A percentile compares a stretch with the other conserved stretches of the same genome.
These are phyloP conservation scores for Debaryomyces psychrophilus DNA, from an alignment of 1,139 yeast genomes.

Conservation along the genomic window DNA sequence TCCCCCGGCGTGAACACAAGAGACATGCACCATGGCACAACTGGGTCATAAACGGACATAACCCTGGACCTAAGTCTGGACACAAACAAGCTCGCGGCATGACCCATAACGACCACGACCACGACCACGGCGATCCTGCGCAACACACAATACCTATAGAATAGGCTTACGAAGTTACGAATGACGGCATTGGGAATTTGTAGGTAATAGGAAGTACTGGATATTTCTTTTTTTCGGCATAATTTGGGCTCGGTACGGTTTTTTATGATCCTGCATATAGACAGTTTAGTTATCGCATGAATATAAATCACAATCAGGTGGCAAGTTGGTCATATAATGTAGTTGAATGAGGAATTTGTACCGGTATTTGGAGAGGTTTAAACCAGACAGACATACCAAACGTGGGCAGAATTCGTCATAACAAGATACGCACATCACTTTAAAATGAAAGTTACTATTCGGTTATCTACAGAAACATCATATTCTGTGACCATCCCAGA, in stretches of 20 bases:
- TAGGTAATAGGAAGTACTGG: constrained; percentile 3
- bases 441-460: constrained; percentile 43
- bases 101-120: background rate
- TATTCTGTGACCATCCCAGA: constrained; percentile 51
- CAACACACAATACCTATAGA: background rate
- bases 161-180: constrained; percentile 6
- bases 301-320: constrained; percentile 9
- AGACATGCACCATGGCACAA: too few relatives aligned
- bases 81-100: background rate
- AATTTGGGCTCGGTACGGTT: background rate
- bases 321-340: constrained; percentile 1
- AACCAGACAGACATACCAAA: background rate
- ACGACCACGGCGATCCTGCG: background rate
- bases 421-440: background rate
- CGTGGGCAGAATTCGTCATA: background rate
- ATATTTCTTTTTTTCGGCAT: constrained; percentile 2
- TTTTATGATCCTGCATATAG: constrained; percentile 1
- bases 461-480: constrained; percentile 47
- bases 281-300: constrained; percentile 5
- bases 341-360: background rate
- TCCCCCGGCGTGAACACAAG: background rate
- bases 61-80: background rate
- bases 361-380: background rate
- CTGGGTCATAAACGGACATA: background rate
- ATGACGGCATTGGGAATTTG: background rate